Base-by-base conservation (phyloP, 768 basidiomycete genomes). In the Mycena epipterygia region DNA sequence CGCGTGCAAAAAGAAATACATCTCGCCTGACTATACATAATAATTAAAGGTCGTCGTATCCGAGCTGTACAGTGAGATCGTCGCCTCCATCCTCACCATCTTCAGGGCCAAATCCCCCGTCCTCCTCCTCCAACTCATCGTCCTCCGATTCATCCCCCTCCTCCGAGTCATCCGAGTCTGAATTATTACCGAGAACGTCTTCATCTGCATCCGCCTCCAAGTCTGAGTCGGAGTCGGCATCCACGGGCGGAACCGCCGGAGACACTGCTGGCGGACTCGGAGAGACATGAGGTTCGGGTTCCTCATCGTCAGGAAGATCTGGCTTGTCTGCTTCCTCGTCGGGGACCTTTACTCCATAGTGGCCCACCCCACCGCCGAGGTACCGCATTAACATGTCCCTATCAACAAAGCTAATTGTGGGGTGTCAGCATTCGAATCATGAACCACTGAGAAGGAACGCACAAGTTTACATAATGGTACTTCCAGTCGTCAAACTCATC, bases 401-500 rank as follows among this genome's bases (percentile, higher is more conserved):
- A 57, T 81, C 81, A n/a, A 74, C 72, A 51, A 79, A 80, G 21
- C 80, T 82, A 21, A n/a, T 27, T 0, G 29, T 27, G 11, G n/a
- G n/a, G 11, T 16, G 23, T 35, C 5, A 51, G 12, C 39, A 27
- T 8, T 27, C 21, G 29, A 30, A 17, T 14, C 29, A 27, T 5
- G 27, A 23, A 53, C 8, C 14, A 33, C n/a, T n/a, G n/a, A 46
- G 58, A 11, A 0, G 76, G 5, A 17, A 48, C 79, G 52, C 59
- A 85, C 84, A 80, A 76, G 35, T 78, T 80, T 0, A 85, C 77
- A 72, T 80, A 82, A 46, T 77, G 80, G 64, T 73, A 78, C 8
- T 63, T 44, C 74, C 77, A 85, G 52, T 84, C 84, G 1, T 76
- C 49, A 3, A 80, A 27, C 1, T 68, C 64, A 19, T 79, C 71